These are phyloP conservation scores for Rhizophora apiculata DNA, from an alignment of 345 rosid genomes.

Conservation along the genomic window DNA sequence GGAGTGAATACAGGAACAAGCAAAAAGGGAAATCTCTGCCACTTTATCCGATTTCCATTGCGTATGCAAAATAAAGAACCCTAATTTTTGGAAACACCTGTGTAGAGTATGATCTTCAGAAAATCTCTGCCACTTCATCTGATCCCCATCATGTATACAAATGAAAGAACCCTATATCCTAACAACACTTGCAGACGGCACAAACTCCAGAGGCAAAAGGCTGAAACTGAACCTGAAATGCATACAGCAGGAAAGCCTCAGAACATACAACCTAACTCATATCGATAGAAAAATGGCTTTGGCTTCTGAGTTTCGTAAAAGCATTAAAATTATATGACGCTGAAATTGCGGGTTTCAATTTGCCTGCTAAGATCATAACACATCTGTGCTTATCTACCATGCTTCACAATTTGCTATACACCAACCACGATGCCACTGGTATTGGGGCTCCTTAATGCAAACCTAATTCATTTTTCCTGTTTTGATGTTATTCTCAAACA, in stretches of 20 bases:
- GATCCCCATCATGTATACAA: slow-evolving; percentile 4
- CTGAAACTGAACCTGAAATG: slow-evolving; percentile 15
- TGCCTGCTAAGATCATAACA: too few relatives aligned
- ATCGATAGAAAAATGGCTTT: too few relatives aligned
- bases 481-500: too few relatives aligned
- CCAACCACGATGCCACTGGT: too few relatives aligned
- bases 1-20: slow-evolving; percentile 14
- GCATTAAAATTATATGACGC: too few relatives aligned
- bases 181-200: background rate
- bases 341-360: too few relatives aligned
- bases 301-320: too few relatives aligned
- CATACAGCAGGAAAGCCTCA: slow-evolving; percentile 22
- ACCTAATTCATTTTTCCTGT: too few relatives aligned
- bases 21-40: slow-evolving; percentile 12
- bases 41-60: slow-evolving; percentile 14
- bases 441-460: too few relatives aligned
- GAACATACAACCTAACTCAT: slow-evolving; percentile 11
- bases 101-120: background rate
- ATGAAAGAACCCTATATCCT: background rate
- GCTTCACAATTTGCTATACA: too few relatives aligned
- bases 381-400: too few relatives aligned
- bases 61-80: background rate
- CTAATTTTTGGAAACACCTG: background rate
- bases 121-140: slow-evolving; percentile 13
- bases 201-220: background rate